Evolutionary conservation across 2,329 filamentous ascomycete genomes (phyloP).

Genomic region (Aspergillus ochraceoroseus): DNA sequence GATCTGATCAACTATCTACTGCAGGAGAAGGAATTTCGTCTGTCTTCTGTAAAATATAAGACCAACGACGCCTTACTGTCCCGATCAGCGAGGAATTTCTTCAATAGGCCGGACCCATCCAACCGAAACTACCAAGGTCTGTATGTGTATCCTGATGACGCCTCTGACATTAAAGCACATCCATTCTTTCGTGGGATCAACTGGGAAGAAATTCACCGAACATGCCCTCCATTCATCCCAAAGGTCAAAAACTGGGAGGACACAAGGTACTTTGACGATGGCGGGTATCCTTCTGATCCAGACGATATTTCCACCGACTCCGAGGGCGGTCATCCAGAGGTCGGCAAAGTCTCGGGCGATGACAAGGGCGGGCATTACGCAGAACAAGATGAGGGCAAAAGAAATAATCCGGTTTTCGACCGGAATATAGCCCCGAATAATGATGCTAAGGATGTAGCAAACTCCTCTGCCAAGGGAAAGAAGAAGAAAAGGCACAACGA

Average conservation of each 20-base stretch:
- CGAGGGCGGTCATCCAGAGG: constrained; percentile 10
- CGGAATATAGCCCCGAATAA: constrained; percentile 21
- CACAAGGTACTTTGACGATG: constrained; percentile 86
- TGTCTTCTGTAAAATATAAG: constrained; percentile 72
- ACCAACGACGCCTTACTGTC: constrained; percentile 54
- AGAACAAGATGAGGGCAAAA: not conserved
- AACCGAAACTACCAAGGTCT: constrained; percentile 47
- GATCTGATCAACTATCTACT: constrained; percentile 70
- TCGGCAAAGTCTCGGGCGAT: constrained; percentile 9
- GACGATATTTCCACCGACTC: constrained; percentile 17
- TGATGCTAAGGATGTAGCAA: constrained; percentile 42
- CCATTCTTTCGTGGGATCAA: constrained; percentile 75
- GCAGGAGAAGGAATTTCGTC: constrained; percentile 66
- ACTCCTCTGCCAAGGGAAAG: constrained; percentile 11
- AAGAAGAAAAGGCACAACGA: constrained; percentile 57
- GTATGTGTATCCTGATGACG: constrained; percentile 77
- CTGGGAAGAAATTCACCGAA: constrained; percentile 70
- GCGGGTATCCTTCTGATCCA: constrained; percentile 49
- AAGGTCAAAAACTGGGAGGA: constrained; percentile 63
- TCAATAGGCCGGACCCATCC: constrained; percentile 30
- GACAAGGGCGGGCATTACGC: not conserved
- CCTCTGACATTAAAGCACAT: constrained; percentile 83
- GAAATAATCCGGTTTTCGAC: constrained; percentile 21
- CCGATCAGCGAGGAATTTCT: constrained; percentile 29
- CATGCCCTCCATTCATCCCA: constrained; percentile 73